A percentile compares a stretch with the other conserved stretches of the same genome.
These are phyloP conservation scores for Pythium biforme DNA, from an alignment of 352 stramenopile genomes.

Conservation along the genomic window DNA sequence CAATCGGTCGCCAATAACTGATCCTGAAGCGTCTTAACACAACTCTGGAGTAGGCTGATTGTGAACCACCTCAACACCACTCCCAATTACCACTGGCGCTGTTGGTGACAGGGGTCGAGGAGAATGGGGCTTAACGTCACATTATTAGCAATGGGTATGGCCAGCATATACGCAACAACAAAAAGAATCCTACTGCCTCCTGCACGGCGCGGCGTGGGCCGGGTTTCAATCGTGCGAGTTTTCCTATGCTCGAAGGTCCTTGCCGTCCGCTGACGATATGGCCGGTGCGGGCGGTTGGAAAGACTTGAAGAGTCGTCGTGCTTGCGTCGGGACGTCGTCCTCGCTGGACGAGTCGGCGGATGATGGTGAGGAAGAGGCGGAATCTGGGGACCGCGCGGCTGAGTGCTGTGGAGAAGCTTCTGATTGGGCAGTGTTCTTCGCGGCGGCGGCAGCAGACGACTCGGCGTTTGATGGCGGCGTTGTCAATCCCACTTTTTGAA, in stretches of 20 bases:
- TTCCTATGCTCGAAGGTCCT: constrained; percentile 6
- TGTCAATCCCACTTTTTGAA: constrained; percentile 17
- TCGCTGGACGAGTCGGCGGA: constrained; percentile 4
- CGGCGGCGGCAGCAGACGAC: background rate
- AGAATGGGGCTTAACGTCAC: background rate
- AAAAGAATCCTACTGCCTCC: background rate
- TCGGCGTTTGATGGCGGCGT: constrained; percentile 1
- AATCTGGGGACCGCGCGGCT: background rate
- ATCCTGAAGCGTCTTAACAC: too few relatives aligned
- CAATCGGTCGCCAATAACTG: too few relatives aligned
- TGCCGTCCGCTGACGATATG: background rate
- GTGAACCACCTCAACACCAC: too few relatives aligned
- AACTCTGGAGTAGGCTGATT: too few relatives aligned
- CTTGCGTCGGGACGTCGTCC: constrained; percentile 14
- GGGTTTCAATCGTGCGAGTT: too few relatives aligned
- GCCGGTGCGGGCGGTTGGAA: constrained; percentile 9
- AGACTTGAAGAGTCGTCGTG: constrained; percentile 23
- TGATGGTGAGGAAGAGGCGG: constrained; percentile 14
- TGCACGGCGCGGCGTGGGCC: too few relatives aligned
- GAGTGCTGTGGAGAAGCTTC: background rate
- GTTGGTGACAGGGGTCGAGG: too few relatives aligned
- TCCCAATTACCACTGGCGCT: too few relatives aligned
- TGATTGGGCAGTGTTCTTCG: background rate
- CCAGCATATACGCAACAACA: constrained; percentile 3
- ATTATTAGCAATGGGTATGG: constrained; percentile 3